Base-by-base conservation (phyloP, 1,284 basidiomycete species). In the Stygiomarasmius scandens region DNA sequence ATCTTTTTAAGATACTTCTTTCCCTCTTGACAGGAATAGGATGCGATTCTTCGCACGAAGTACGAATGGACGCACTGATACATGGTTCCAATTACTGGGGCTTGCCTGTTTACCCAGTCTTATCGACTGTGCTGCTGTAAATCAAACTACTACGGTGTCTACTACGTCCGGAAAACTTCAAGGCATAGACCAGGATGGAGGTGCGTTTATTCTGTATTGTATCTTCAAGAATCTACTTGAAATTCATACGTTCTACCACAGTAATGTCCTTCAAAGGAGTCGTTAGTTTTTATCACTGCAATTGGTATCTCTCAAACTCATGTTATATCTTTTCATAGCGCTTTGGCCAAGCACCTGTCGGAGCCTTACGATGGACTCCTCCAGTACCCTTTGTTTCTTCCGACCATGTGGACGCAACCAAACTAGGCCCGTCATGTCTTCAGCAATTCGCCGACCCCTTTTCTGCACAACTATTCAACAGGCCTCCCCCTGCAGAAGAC, bases 191-290 rank as follows among this genome's bases (percentile, higher is more conserved):
- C 23, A 54, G 22, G 43, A 54, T 46, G 52, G 52, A 54, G 52
- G 52, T 46, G n/a, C n/a, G 10, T n/a, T n/a, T 29, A 8, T 19
- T 29, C 12, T 41, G n/a, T 36, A n/a, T n/a, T n/a, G n/a, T n/a
- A n/a, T n/a, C n/a, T n/a, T n/a, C n/a, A n/a, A n/a, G n/a, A n/a
- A n/a, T n/a, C n/a, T 47, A 23, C 45, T 47, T 19, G n/a, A n/a
- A 19, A 16, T 25, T 22, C 11, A n/a, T n/a, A n/a, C n/a, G n/a
- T n/a, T n/a, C 46, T 20, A 20, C 20, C 3, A 16, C 25, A 64
- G 60, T 62, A 1, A 55, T 54, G 38, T 47, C 54, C 3, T 61
- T 64, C 49, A 58, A 62, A 52, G 62, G 62, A 25, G 52, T 63
- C 19, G 62, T 63, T 32, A 55, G 49, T 51, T 22, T 25, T 19